Evolutionary conservation across 1,139 yeast species (phyloP), one percentile per base, ranked within the genome.

Genomic region (Nakaseomyces delphensis): DNA sequence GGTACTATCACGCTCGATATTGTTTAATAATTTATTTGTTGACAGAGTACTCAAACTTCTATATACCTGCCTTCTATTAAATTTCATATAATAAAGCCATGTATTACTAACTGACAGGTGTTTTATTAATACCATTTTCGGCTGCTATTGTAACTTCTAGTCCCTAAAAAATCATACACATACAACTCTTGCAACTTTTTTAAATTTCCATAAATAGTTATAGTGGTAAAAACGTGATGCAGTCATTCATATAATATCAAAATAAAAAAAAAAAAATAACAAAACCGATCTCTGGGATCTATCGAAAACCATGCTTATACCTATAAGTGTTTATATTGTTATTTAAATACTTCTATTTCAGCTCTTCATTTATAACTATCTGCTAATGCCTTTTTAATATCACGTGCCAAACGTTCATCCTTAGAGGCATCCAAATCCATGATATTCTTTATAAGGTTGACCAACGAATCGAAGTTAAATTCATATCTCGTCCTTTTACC

Each of bases 401-500:
- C 15, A 29, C 36, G 21, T 35, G 20, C 21, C 33, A 36, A 14
- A 20, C 30, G 28, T 16, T 28, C 45, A 4, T 44, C 32, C 33
- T 53, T 56, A 11, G 42, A 49, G 3, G 41, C 47, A 11, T 48
- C 47, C 3, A 56, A 35, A 3, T 49, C 52, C 48, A 57, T 48
- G 3, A 56, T 42, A 16, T 50, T 45, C 21, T 47, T 45, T 19
- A 57, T 50, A 43, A 58, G 37, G 9, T 18, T 38, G 4, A 49
- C 45, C 11, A 59, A 45, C 2, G 60, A 43, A 9, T 49, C 50
- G 20, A 52, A 36, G 6, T 48, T 52, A 39, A 59, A 56, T 33
- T 58, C 64, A 4, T 44, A 45, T 32, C 48, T 54, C 2, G 62
- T 52, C 31, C 61, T 43, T 45, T 57, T 50, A 2, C 62, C 64